phyloP scores from a whole-genome alignment of 1,139 yeast species.

The Chernovozyma sophiae-reginae region DNA sequence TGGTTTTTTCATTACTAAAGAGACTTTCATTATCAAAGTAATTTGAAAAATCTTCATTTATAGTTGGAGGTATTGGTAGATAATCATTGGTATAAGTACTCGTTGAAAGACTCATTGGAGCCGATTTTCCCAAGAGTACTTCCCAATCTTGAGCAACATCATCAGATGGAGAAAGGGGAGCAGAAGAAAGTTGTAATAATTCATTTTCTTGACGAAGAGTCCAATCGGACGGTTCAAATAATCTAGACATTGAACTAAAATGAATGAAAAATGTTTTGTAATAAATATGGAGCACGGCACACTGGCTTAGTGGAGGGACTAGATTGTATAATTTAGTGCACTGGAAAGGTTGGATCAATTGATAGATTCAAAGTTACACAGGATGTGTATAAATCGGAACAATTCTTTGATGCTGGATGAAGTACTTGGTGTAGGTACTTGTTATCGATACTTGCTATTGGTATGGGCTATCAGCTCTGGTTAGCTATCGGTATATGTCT shows the following conservation, averaged over 20 bases:
- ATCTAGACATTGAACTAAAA: neutral
- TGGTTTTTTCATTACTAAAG: slow-evolving; percentile 7
- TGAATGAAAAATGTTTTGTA: no score
- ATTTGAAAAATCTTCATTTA: slow-evolving; percentile 3
- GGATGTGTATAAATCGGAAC: no score
- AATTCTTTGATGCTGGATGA: no score
- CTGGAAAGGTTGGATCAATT: no score
- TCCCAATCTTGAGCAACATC: slow-evolving; percentile 17
- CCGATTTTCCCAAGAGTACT: slow-evolving; percentile 17
- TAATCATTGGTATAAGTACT: slow-evolving; percentile 7
- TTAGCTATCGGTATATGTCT: no score
- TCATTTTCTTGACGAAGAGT: slow-evolving; percentile 1
- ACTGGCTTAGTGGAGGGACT: no score
- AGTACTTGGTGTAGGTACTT: no score
- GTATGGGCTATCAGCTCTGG: no score
- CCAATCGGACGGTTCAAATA: neutral
- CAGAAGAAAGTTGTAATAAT: slow-evolving; percentile 7
- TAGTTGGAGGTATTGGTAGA: neutral
- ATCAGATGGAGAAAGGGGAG: slow-evolving; percentile 15
- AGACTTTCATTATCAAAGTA: slow-evolving; percentile 9
- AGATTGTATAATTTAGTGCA: no score
- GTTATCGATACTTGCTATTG: no score
- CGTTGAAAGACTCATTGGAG: slow-evolving; percentile 17
- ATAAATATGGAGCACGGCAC: no score
- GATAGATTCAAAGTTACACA: no score